Base-by-base conservation (phyloP, 352 stramenopile species). In the Pythium biforme region DNA sequence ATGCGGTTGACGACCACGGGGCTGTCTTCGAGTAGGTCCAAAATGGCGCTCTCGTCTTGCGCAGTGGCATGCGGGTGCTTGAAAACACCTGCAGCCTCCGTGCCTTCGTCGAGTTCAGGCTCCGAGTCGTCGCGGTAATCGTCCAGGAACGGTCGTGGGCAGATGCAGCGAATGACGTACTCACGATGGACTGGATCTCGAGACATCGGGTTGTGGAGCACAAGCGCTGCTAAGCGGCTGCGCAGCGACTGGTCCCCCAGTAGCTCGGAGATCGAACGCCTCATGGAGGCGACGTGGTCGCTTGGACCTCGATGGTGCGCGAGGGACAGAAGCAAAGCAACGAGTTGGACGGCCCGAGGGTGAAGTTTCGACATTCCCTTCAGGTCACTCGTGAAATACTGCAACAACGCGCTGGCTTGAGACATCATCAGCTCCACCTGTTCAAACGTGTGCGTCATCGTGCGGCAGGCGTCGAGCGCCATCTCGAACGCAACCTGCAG, bases 401-500 rank as follows among this genome's bases (percentile, higher is more conserved):
- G 63, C 15, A 86, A 23, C 41, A 92, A 41, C 4, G 66, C 74
- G 19, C 79, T 56, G 19, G 76, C 63, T 49, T 89, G 80, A 10
- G 79, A 86, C 3, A 87, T 55, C 47, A 89, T 55, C 31, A 70
- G 64, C 54, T 92, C 81, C 3, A 80, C 69, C 11, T 49, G 47
- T 66, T 92, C 83, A 22, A 92, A 59, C 3, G 64, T 68, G 12
- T 49, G 69, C 19, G 87, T 73, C 55, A 90, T 66, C 22, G 79
- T 88, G 72, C 83, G 89, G 40, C 79, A 89, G 10, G 79, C 79
- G 34, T 92, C 83, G 23, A 92, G 68, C 4, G 83, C 81, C 83
- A 92, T 90, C 55, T 92, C 83, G 64, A 90, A 89, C 4, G 83
- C 83, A 0, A 90, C 79, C 76, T 90, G 80, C 1, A 89, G 62